A percentile compares a stretch with the other conserved stretches of the same genome.
Evolutionary conservation across 169 alveolate species (phyloP).

Genomic region (Cryptosporidium tyzzeri): DNA sequence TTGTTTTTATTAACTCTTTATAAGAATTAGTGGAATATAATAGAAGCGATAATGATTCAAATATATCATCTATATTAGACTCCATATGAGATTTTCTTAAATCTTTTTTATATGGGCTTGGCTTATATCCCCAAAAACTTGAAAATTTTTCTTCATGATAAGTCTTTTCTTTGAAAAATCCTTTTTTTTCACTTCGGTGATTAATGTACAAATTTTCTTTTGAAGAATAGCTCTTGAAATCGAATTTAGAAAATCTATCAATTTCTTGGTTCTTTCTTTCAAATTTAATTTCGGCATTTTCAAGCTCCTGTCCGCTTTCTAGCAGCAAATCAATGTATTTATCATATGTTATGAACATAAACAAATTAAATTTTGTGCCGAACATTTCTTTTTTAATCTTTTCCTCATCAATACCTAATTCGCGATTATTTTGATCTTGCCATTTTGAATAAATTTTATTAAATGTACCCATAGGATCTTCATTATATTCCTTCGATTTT

Average conservation of each 20-base stretch:
- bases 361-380: not conserved
- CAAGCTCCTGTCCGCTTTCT: not conserved
- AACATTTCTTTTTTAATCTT: not conserved
- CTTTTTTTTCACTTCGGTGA: not conserved
- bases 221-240: not conserved
- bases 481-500: slow-evolving; percentile 53
- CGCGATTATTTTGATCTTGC: not conserved
- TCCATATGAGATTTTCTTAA: slow-evolving; percentile 14
- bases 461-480: slow-evolving; percentile 25
- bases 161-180: not conserved
- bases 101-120: slow-evolving; percentile 22
- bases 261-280: not conserved
- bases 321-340: not conserved
- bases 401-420: not conserved
- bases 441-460: slow-evolving; percentile 7
- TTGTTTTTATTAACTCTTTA: slow-evolving; percentile 7
- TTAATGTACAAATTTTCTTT: not conserved
- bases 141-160: slow-evolving; percentile 22
- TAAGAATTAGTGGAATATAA: slow-evolving; percentile 27
- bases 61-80: slow-evolving; percentile 14
- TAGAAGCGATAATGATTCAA: slow-evolving; percentile 54
- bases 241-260: not conserved
- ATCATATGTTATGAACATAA: slow-evolving; percentile 46
- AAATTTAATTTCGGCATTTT: slow-evolving; percentile 5
- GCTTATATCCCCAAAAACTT: slow-evolving; percentile 66